These are phyloP conservation scores for Allium fistulosum DNA, from an alignment of 106 monocot species.

Conservation along the genomic window DNA sequence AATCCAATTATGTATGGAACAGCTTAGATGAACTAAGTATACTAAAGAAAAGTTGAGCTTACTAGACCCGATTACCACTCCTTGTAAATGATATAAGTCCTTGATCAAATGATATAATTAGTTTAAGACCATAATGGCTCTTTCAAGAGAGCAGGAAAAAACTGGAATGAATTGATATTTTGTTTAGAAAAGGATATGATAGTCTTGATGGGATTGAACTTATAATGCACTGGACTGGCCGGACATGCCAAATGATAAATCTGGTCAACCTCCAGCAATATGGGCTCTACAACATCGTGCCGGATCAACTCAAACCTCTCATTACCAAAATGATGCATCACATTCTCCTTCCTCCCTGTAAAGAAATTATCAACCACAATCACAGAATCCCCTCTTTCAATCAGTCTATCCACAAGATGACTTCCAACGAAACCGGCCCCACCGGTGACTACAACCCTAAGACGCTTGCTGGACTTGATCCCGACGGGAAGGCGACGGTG, in stretches of 20 bases:
- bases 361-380: conserved; percentile 75
- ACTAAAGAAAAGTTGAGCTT: too few species aligned
- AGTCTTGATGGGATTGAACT: conserved; percentile 74
- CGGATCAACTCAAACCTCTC: conserved; percentile 67
- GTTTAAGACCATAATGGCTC: too few species aligned
- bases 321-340: conserved; percentile 47
- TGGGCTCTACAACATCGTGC: conserved; percentile 67
- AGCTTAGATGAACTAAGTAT: too few species aligned
- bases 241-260: conserved; percentile 77
- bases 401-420: conserved; percentile 48
- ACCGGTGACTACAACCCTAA: conserved; percentile 49
- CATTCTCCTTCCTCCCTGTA: conserved; percentile 60
- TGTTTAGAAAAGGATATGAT: conserved; percentile 49
- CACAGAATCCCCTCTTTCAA: conserved; percentile 42
- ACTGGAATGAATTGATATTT: background rate
- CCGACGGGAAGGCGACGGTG: conserved; percentile 20
- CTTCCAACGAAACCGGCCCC: conserved; percentile 71
- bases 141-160: too few species aligned
- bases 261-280: conserved; percentile 60
- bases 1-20: too few species aligned
- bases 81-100: too few species aligned
- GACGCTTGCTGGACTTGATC: conserved; percentile 16
- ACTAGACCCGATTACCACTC: too few species aligned
- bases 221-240: conserved; percentile 66
- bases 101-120: too few species aligned